Base-by-base conservation (phyloP, 129 eudicot species). In the Helianthus tuberosus region DNA sequence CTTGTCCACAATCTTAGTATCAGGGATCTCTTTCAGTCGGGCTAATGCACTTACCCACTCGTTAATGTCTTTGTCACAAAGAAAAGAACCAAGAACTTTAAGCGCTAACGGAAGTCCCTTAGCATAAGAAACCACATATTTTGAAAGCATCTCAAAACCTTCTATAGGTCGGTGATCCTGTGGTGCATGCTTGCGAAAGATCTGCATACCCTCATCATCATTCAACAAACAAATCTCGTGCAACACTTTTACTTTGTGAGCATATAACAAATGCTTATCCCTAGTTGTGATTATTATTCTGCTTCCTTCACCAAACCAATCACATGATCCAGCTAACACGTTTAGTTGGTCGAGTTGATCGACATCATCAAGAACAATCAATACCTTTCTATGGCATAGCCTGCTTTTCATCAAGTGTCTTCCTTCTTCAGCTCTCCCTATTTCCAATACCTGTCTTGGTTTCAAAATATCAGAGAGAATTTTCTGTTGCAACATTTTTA, bases 261-360 rank as follows among this genome's bases (percentile, higher is more conserved):
- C 64, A 5, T 11, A 3, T 11, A 58, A 25, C 11, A 58, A 9
- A 25, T 25, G 38, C 10, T 6, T 10, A 25, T 58, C 64, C 11
- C 64, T 23, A 25, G 64, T 58, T 6, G 64, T 58, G 9, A 58
- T 58, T 10, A 58, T 58, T 58, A 58, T 58, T 58, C 64, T 23
- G 11, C 38, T 23, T 20, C 64, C 64, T 10, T 58, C 38, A 58
- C 64, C 64, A 58, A 58, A 58, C 64, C 64, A 58, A 58, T 58
- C 38, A 58, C 0, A n/a, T 58, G 64, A 58, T 25, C 64, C 64
- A 5, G 64, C 64, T 20, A 58, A 14, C 9, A 2, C 64, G n/a
- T 58, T 58, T 23, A 58, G 64, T 6, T 58, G 38, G 36, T 25
- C 38, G 4, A 20, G n/a, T 14, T 25, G 39, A 58, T 23, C 27